Conservation (phyloP, 371 early-diverging fungal species). For the Basidiobolus meristosporus region DNA sequence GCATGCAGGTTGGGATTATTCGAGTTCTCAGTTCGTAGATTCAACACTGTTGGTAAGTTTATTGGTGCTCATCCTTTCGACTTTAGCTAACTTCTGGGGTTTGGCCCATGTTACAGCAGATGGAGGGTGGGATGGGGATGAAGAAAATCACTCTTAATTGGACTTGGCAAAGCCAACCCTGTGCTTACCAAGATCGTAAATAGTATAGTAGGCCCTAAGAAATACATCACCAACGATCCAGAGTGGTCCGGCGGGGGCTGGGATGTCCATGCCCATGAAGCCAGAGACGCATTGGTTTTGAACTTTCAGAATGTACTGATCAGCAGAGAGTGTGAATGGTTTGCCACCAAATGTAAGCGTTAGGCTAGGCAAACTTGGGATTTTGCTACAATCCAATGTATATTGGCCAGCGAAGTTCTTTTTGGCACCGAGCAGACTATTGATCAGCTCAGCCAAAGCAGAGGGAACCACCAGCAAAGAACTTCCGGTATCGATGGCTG, state of each 20-base stretch:
- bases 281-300: slow-evolving; percentile 76
- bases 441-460: slow-evolving; percentile 59
- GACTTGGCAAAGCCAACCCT: slow-evolving; percentile 28
- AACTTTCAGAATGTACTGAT: slow-evolving; percentile 69
- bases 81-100: too few relatives aligned
- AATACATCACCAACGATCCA: slow-evolving; percentile 87
- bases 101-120: too few relatives aligned
- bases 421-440: slow-evolving; percentile 68
- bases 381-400: slow-evolving; percentile 44
- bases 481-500: slow-evolving; percentile 69
- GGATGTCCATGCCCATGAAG: slow-evolving; percentile 83
- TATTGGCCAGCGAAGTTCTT: slow-evolving; percentile 82
- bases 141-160: too few relatives aligned
- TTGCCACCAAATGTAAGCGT: slow-evolving; percentile 53
- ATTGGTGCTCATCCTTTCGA: too few relatives aligned
- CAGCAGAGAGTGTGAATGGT: slow-evolving; percentile 18
- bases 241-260: slow-evolving; percentile 41
- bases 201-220: slow-evolving; percentile 76
- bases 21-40: too few relatives aligned
- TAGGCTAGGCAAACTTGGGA: slow-evolving; percentile 53
- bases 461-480: slow-evolving; percentile 61
- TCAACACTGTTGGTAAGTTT: too few relatives aligned
- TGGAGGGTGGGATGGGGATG: too few relatives aligned
- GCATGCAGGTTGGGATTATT: too few relatives aligned
- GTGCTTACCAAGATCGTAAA: slow-evolving; percentile 73